Base-by-base conservation (phyloP, 1,284 basidiomycete species). In the Microbotryum scabiosae region DNA sequence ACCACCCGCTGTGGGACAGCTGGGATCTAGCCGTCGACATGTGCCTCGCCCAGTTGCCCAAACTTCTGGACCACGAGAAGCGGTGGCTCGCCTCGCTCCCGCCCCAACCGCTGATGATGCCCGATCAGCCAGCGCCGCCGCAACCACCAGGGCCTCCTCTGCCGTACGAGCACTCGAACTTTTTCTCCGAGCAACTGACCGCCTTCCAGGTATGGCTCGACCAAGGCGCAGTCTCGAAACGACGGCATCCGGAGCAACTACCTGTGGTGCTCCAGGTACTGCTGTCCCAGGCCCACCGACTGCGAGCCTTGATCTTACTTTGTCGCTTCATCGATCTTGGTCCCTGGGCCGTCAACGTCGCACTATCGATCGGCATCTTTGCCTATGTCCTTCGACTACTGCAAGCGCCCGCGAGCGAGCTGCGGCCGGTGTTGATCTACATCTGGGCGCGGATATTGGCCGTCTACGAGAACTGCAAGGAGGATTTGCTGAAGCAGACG, bases 201-300 rank as follows among this genome's bases (percentile, higher is more conserved):
- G 94, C 96, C 0, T 98, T 98, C 71, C 90, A 97, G 73, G 90
- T 98, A 20, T 98, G 96, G 94, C 90, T 98, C 71, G 87, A 89
- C 21, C 84, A 91, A 59, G 90, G 90, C 20, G 88, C 63, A 20
- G 65, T 69, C 47, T 71, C 69, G 16, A 69, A 71, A 41, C 70
- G 73, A 32, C 89, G 90, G 70, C 90, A 91, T 28, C 94, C 94
- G 10, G 91, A 94, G 70, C 96, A 98, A 73, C 84, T 98, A 1
- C 94, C 94, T 2, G 97, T 97, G 62, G 93, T 98, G 12, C 82
- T 98, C 5, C 94, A 98, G 76, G 93, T 98, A 23, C 82, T 98
- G 43, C 82, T 98, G 8, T 97, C 93, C 1, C 96, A 98, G 71
- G 90, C 91, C 0, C 94, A 98, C 75, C 87, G 94, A 54, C 82